Conservation (phyloP, 202 grass and related monocot genomes). For the Musa balbisiana region DNA sequence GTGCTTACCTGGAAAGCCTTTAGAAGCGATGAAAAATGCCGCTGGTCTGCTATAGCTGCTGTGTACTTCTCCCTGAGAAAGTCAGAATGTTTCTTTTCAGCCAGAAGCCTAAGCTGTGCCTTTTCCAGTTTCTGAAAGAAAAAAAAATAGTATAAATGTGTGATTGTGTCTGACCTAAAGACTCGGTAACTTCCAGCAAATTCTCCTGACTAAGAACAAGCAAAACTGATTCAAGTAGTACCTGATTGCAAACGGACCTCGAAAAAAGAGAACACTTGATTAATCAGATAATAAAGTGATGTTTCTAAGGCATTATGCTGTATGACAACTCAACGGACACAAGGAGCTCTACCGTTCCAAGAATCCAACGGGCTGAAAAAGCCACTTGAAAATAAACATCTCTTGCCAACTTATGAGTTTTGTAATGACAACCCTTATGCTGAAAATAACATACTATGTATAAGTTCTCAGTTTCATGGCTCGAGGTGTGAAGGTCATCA, state of each 20-base stretch:
- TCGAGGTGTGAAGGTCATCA: too few relatives aligned
- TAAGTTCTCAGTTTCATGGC: too few relatives aligned
- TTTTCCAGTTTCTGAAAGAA: conserved; percentile 21
- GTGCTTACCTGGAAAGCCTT: conserved; percentile 21
- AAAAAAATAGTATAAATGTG: not conserved
- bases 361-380: too few relatives aligned
- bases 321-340: not conserved
- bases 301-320: not conserved
- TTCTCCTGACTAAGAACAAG: not conserved
- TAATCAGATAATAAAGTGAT: not conserved
- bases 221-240: not conserved
- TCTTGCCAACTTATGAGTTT: not conserved
- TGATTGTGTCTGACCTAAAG: not conserved
- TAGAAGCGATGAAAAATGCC: conserved; percentile 25
- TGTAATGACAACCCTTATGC: not conserved
- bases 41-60: conserved; percentile 18
- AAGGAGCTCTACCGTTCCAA: not conserved
- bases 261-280: too few relatives aligned
- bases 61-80: conserved; percentile 22
- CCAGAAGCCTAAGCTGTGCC: conserved; percentile 2
- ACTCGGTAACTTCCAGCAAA: not conserved
- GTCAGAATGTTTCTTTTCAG: conserved; percentile 10
- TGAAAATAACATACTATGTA: too few relatives aligned
- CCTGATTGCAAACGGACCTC: too few relatives aligned
- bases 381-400: not conserved